Evolutionary conservation across 345 rosid genomes (phyloP).

Genomic region (Melaleuca alternifolia): DNA sequence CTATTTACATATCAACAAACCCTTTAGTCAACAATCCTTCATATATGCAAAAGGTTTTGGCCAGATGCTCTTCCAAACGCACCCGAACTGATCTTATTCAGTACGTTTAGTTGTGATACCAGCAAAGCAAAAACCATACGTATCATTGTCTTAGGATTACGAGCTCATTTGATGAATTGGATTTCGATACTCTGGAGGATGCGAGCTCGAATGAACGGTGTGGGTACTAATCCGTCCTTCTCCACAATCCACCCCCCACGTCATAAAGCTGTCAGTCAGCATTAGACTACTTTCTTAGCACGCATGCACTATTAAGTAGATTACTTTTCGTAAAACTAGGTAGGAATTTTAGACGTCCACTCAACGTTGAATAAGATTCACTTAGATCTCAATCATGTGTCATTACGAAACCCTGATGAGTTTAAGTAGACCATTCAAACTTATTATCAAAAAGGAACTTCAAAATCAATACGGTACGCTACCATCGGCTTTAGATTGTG

Average conservation of each 20-base stretch:
- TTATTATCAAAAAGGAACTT: not conserved
- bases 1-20: not conserved
- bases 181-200: not conserved
- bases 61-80: not conserved
- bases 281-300: not conserved
- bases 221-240: not conserved
- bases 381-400: not conserved
- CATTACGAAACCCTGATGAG: not conserved
- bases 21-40: not conserved
- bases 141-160: not conserved
- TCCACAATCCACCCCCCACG: not conserved
- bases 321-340: not conserved
- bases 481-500: not conserved
- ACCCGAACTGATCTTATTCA: not conserved
- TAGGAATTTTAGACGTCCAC: not conserved
- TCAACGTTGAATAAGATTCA: not conserved
- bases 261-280: not conserved
- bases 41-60: no score
- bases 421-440: not conserved
- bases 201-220: not conserved
- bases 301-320: not conserved
- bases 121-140: not conserved
- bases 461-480: not conserved
- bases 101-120: not conserved
- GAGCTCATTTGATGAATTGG: no score